These are phyloP conservation scores for Hippophae gyantsensis DNA, from an alignment of 306 rosid species.

Conservation along the genomic window DNA sequence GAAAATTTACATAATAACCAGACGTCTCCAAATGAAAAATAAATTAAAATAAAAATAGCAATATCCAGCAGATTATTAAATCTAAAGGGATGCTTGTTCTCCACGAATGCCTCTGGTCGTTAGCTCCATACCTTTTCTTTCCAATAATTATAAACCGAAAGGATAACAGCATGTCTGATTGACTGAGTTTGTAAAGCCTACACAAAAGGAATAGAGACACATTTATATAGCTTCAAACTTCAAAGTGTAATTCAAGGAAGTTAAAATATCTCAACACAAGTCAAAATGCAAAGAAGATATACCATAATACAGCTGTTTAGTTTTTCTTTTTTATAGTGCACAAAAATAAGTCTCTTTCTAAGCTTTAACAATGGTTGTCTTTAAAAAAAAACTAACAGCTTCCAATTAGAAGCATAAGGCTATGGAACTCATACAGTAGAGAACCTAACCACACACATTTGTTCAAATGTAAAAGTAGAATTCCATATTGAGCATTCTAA, in stretches of 20 bases:
- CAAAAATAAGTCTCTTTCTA: no score
- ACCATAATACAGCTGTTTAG: not conserved
- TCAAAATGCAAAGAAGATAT: not conserved
- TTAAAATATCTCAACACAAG: not conserved
- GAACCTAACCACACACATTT: no score
- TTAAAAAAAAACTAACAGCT: no score
- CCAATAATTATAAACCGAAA: slow-evolving; percentile 70
- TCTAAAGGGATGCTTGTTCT: not conserved
- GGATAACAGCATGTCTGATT: slow-evolving; percentile 46
- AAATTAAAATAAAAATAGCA: no score
- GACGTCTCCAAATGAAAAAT: no score
- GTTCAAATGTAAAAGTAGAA: no score
- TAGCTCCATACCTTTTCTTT: slow-evolving; percentile 67
- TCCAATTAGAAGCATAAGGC: not conserved
- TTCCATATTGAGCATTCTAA: no score
- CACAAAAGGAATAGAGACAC: slow-evolving; percentile 19
- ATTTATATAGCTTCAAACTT: not conserved
- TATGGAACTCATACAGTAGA: not conserved
- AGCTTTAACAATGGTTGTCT: no score
- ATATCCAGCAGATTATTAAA: not conserved
- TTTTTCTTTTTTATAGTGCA: no score
- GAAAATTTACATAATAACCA: no score
- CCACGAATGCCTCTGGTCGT: not conserved
- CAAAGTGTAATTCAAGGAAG: slow-evolving; percentile 8
- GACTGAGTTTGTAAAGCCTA: slow-evolving; percentile 58